Conservation (phyloP, 257 asterid species). For the Apocynum venetum region DNA sequence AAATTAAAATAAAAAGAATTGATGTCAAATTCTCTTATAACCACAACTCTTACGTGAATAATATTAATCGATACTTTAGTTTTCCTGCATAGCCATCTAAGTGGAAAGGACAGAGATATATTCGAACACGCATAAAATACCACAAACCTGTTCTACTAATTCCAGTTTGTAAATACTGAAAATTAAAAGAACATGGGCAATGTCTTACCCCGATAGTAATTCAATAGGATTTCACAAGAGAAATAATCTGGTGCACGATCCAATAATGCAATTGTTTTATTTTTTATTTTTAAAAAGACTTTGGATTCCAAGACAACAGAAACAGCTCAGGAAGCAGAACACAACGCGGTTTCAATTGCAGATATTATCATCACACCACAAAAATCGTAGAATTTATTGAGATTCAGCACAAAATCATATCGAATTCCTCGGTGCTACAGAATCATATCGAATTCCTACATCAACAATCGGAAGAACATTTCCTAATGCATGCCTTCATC, state of each 20-base stretch:
- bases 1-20: conserved; percentile 7
- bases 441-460: not conserved
- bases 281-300: not conserved
- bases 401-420: not conserved
- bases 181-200: not conserved
- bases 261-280: not conserved
- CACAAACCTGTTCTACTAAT: not conserved
- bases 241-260: not conserved
- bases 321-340: not conserved
- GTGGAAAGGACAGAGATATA: conserved; percentile 2
- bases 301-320: not conserved
- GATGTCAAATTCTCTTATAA: not conserved
- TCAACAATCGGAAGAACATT: not conserved
- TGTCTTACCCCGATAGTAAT: not conserved
- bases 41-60: not conserved
- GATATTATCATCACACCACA: not conserved
- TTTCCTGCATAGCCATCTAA: not conserved
- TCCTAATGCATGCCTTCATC: not conserved
- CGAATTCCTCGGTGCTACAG: not conserved
- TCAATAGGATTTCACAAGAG: not conserved
- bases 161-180: not conserved
- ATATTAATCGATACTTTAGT: not conserved
- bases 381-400: not conserved
- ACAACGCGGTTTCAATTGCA: not conserved
- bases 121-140: not conserved